Base-by-base conservation (phyloP, 129 eudicot species). In the Tanacetum coccineum region DNA sequence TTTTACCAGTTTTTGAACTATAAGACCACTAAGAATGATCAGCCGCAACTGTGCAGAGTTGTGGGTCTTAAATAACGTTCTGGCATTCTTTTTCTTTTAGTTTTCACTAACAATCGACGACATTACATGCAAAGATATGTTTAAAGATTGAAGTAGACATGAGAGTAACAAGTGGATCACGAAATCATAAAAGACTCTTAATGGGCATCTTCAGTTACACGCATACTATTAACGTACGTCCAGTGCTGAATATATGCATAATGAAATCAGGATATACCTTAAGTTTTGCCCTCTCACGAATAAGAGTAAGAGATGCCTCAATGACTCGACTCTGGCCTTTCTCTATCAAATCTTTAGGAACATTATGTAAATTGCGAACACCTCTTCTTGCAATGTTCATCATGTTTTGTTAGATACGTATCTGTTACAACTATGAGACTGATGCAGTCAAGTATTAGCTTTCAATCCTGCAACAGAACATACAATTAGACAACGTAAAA, bases 211-310 rank as follows among this genome's bases (percentile, higher is more conserved):
- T 36, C 42, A 36, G 8, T 36, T 36, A 36, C 42, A 36, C 10
- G 2, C 10, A 2, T 6, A 0, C 9, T 36, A 36, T 7, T 2
- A 36, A 36, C 1, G 8, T 36, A 7, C 1, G 42, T 36, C 42
- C 42, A 9, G 9, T 36, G 42, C 42, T 36, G 2, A 36, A 36
- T 7, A 36, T 8, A 32, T 49, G 49, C 50, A 22, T 28, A 64
- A 30, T 4, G 48, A 50, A 71, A 30, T 72, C 54, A 49, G 46
- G 22, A 54, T 51, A 61, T 70, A 91, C 98, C 95, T 88, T 88
- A 59, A 92, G 98, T 76, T 88, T 92, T 55, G 98, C 98, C 67
- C 95, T 80, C 76, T 92, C 98, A 19, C 98, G 98, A 70, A 92
- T 92, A 52, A 92, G 95, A 32, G 96, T 92, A 67, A 92, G 95